A percentile compares a stretch with the other conserved stretches of the same genome.
Conservation (phyloP, 2,329 filamentous ascomycete species). For the Fusarium armeniacum region DNA sequence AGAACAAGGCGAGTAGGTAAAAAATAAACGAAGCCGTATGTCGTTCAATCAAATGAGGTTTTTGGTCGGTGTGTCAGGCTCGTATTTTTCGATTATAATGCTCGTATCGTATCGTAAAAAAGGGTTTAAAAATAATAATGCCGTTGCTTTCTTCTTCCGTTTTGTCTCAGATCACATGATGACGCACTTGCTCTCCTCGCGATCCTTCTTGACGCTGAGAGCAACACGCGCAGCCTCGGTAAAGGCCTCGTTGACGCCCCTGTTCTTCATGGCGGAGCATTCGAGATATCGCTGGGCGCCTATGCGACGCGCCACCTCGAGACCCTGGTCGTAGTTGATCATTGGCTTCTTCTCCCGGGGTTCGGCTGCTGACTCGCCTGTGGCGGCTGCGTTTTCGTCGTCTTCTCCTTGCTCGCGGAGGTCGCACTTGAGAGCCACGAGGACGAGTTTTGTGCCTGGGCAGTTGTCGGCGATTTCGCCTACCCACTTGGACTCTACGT, state of each 20-base stretch:
- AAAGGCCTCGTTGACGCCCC: constrained; percentile 98
- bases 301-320: constrained; percentile 92
- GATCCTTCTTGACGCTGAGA: constrained; percentile 77
- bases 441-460: constrained; percentile 91
- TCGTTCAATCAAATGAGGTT: constrained; percentile 10
- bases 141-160: neutral
- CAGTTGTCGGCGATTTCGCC: constrained; percentile 98
- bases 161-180: constrained; percentile 65
- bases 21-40: constrained; percentile 24
- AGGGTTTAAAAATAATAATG: neutral
- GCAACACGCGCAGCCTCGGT: constrained; percentile 97
- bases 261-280: constrained; percentile 98
- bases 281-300: constrained; percentile 95
- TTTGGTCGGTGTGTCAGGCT: constrained; percentile 17
- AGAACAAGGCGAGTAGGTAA: constrained; percentile 8
- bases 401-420: constrained; percentile 84
- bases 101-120: constrained; percentile 35
- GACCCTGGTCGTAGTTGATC: constrained; percentile 91
- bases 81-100: constrained; percentile 36
- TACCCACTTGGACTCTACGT: constrained; percentile 99
- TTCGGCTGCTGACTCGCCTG: constrained; percentile 32
- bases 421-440: constrained; percentile 97
- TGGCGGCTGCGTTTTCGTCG: constrained; percentile 68
- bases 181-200: constrained; percentile 71
- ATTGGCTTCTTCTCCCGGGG: constrained; percentile 74